These are phyloP conservation scores for Fusarium camptoceras DNA, from an alignment of 2,329 filamentous ascomycete genomes.

Conservation along the genomic window DNA sequence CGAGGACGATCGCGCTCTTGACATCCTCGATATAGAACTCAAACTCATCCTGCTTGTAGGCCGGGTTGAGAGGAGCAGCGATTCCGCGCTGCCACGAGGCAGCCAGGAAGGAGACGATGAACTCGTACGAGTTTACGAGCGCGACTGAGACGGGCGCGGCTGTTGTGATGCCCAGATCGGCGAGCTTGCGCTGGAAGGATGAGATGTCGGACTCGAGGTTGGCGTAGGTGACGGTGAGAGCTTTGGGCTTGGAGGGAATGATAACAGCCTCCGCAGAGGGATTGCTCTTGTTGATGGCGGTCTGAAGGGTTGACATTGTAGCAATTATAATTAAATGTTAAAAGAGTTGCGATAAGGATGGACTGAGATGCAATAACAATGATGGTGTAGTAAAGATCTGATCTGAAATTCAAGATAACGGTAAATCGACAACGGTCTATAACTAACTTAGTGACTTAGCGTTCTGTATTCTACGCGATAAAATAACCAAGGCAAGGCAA, in stretches of 20 bases:
- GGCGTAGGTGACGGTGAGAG: slow-evolving; percentile 76
- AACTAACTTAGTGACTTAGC: background rate
- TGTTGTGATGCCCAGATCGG: slow-evolving; percentile 76
- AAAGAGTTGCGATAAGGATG: background rate
- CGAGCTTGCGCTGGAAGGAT: slow-evolving; percentile 82
- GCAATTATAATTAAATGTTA: slow-evolving; percentile 6
- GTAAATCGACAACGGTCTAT: background rate
- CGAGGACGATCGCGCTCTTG: slow-evolving; percentile 80
- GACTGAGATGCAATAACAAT: background rate
- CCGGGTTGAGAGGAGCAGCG: slow-evolving; percentile 87
- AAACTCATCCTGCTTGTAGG: slow-evolving; percentile 90
- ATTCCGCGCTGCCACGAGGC: slow-evolving; percentile 85
- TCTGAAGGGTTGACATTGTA: slow-evolving; percentile 57
- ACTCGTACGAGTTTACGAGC: slow-evolving; percentile 86
- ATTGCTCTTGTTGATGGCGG: slow-evolving; percentile 60
- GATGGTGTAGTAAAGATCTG: background rate
- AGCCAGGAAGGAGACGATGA: slow-evolving; percentile 89
- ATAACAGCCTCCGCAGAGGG: slow-evolving; percentile 72
- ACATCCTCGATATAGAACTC: slow-evolving; percentile 93
- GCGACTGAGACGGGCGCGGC: slow-evolving; percentile 84
- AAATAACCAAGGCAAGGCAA: background rate
- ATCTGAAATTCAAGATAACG: background rate
- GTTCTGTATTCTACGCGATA: background rate
- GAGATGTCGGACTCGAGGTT: slow-evolving; percentile 74
- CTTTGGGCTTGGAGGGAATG: slow-evolving; percentile 71